A percentile compares a stretch with the other conserved stretches of the same genome.
These are phyloP conservation scores for Lotus japonicus DNA, from an alignment of 306 rosid species.

Conservation along the genomic window DNA sequence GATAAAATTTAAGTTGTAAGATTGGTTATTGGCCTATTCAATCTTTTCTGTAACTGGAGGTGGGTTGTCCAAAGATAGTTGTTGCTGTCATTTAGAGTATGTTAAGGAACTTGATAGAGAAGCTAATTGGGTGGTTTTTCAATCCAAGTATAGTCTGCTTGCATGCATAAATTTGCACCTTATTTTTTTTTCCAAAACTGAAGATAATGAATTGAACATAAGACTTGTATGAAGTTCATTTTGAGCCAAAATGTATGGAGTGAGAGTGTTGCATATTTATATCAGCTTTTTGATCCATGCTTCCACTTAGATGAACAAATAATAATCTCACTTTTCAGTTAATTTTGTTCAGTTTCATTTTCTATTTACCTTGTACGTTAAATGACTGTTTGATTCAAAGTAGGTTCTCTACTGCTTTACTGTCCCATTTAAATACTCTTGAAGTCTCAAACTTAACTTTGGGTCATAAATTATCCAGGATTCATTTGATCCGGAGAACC, in stretches of 20 bases:
- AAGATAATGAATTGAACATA: background rate
- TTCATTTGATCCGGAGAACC: conserved; percentile 77
- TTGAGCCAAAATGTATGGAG: conserved; percentile 16
- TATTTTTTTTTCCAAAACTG: background rate
- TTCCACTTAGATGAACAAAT: background rate
- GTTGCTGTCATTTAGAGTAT: background rate
- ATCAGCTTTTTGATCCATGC: background rate
- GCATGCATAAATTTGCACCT: background rate
- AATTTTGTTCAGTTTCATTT: background rate
- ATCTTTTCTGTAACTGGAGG: no score
- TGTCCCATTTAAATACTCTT: background rate
- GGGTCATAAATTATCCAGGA: conserved; percentile 48
- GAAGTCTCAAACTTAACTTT: conserved; percentile 14
- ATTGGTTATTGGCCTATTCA: no score
- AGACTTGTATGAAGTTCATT: background rate
- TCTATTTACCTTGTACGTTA: background rate
- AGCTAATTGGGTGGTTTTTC: background rate
- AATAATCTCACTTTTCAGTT: background rate
- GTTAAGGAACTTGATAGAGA: background rate
- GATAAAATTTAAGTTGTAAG: no score
- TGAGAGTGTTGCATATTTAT: background rate
- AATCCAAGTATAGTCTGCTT: background rate
- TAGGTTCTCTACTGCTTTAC: background rate
- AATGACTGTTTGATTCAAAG: conserved; percentile 16
- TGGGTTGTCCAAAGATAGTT: background rate